phyloP scores from a whole-genome alignment of 1,139 yeast species.

The Suhomyces bokatorum region DNA sequence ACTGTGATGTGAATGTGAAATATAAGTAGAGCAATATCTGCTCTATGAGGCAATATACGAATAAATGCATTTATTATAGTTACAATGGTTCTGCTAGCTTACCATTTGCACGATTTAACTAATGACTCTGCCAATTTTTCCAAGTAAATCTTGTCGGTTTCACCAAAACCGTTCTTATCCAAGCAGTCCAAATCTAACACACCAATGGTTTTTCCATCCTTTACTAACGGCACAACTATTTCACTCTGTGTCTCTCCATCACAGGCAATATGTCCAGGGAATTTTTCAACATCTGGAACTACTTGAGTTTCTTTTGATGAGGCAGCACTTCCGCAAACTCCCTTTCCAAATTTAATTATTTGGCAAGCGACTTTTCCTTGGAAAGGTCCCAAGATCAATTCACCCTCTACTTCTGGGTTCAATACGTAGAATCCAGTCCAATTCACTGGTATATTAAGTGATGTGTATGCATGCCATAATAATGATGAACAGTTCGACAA shows the following conservation, averaged over 20 bases:
- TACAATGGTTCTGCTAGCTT: background rate
- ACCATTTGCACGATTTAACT: constrained; percentile 49
- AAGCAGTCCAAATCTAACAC: constrained; percentile 88
- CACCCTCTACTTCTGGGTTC: constrained; percentile 34
- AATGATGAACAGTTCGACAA: constrained; percentile 82
- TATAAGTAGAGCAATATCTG: constrained; percentile 3
- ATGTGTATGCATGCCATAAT: constrained; percentile 83
- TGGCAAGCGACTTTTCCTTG: constrained; percentile 98
- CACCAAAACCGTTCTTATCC: constrained; percentile 62
- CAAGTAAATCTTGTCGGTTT: constrained; percentile 56
- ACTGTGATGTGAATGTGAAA: constrained; percentile 9
- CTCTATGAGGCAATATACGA: background rate
- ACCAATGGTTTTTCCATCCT: constrained; percentile 53
- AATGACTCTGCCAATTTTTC: constrained; percentile 59
- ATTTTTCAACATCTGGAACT: constrained; percentile 72
- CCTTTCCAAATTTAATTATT: constrained; percentile 69
- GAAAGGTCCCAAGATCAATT: constrained; percentile 83
- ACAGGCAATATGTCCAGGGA: constrained; percentile 95
- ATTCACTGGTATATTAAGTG: constrained; percentile 60
- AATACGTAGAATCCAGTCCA: constrained; percentile 91
- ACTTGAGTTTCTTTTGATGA: constrained; percentile 56
- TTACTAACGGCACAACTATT: constrained; percentile 79
- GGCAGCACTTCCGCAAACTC: constrained; percentile 93
- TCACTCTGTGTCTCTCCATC: constrained; percentile 94
- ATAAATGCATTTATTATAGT: background rate